phyloP scores from a whole-genome alignment of 1,284 basidiomycete genomes.

The Marasmius fiardii region DNA sequence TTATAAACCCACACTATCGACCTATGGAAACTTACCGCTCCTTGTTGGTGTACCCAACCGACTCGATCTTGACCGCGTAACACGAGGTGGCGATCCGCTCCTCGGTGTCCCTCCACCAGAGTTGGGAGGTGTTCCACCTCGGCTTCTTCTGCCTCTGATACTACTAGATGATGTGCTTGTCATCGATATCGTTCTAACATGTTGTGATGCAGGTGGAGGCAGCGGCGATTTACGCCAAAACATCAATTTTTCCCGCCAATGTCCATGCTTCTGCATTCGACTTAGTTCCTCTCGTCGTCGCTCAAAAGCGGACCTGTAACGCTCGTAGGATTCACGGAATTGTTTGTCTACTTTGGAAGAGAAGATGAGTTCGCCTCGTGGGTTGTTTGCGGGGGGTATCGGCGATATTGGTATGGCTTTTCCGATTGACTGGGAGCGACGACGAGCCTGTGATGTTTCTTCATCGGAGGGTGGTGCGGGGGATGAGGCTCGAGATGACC shows the following conservation, averaged over 20 bases:
- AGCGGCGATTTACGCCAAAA: conserved; percentile 20
- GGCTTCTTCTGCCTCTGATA: conserved; percentile 30
- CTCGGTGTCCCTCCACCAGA: conserved; percentile 32
- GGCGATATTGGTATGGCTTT: conserved; percentile 61
- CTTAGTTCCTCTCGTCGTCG: conserved; percentile 69
- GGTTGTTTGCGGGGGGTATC: conserved; percentile 87
- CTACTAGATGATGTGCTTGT: conserved; percentile 28
- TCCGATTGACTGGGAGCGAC: conserved; percentile 30
- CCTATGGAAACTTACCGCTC: neutral
- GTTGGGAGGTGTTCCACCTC: conserved; percentile 31
- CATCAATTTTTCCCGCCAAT: conserved; percentile 36
- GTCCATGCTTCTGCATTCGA: conserved; percentile 37
- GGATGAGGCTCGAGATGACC: conserved; percentile 13
- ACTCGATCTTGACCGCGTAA: neutral
- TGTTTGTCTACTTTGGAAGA: conserved; percentile 79
- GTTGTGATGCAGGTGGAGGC: conserved; percentile 12
- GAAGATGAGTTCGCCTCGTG: conserved; percentile 95
- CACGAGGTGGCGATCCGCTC: conserved; percentile 27
- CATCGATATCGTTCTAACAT: conserved; percentile 16
- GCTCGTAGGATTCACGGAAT: conserved; percentile 92
- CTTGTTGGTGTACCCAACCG: conserved; percentile 8
- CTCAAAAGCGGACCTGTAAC: conserved; percentile 92
- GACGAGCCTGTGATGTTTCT: conserved; percentile 22
- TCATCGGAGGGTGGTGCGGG: conserved; percentile 23
- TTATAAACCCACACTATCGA: neutral